Evolutionary conservation across 306 rosid genomes (phyloP), one percentile per base, ranked within the genome.

Genomic region (Mucuna pruriens): DNA sequence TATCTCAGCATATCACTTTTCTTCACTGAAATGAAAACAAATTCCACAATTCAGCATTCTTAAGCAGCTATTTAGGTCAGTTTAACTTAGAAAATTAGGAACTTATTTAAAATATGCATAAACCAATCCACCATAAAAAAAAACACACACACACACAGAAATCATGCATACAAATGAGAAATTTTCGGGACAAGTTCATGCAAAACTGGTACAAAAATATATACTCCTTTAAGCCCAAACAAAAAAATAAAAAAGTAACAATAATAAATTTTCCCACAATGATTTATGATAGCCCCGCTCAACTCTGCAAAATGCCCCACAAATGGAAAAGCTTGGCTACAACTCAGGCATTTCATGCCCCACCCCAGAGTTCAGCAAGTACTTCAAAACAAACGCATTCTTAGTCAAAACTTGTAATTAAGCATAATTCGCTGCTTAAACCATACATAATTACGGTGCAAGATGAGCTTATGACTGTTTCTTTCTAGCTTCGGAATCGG

Each of bases 1-100:
- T 95, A 80, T 57, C 90, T 90, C 86, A 90, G 81, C 82, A 74
- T 89, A 85, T 87, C 70, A 86, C 80, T 82, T 81, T 76, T 82
- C 69, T 58, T 72, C 86, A 74, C 92, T 86, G 71, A 73, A 79
- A 75, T 51, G 45, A 74, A 83, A 83, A 64, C 76, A 77, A 78
- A 73, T 19, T 45, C 83, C 72, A 75, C 20, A 71, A 48, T 57
- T 74, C 40, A 78, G 70, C 64, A 79, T n/a, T 33, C 46, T 74
- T 16, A 22, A 31, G 40, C 76, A 82, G 61, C 79, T 71, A 51
- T 39, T 73, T 39, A 67, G 62, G 55, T 46, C 71, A 79, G 10
- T 40, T 31, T 19, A 79, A 78, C 26, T 48, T 52, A 39, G 62
- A 51, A 44, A 38, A 39, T 44, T 74, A 22, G 31, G 42, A 74